Conservation (phyloP, 1,284 basidiomycete species). For the Neonothopanus nambi region DNA sequence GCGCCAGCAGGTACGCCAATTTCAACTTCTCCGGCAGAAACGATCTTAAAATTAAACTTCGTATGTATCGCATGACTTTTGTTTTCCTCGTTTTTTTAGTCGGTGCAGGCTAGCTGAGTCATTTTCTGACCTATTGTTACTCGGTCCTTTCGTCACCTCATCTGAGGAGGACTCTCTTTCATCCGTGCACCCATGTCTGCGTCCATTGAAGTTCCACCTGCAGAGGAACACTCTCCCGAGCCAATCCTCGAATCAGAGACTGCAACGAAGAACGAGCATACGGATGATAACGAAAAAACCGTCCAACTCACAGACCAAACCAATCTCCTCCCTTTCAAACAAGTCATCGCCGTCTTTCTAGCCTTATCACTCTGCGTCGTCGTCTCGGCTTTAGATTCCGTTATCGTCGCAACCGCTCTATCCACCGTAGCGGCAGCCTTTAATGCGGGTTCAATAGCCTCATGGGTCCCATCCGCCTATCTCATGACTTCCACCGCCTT, state of each 20-base stretch:
- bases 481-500: conserved; percentile 67
- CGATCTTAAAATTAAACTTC: too few relatives aligned
- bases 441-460: conserved; percentile 62
- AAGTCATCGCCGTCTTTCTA: conserved; percentile 62
- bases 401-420: conserved; percentile 70
- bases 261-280: conserved; percentile 6
- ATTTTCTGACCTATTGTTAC: too few relatives aligned
- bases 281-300: neutral
- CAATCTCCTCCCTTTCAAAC: conserved; percentile 69
- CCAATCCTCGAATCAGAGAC: conserved; percentile 5
- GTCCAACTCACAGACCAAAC: conserved; percentile 69
- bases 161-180: too few relatives aligned
- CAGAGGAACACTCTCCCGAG: neutral
- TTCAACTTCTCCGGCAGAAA: too few relatives aligned
- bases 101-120: too few relatives aligned
- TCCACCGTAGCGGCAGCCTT: conserved; percentile 71
- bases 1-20: too few relatives aligned
- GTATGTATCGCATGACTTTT: too few relatives aligned
- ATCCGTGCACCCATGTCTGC: too few relatives aligned
- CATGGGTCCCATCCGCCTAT: conserved; percentile 73
- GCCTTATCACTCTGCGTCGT: conserved; percentile 62
- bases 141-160: too few relatives aligned
- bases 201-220: too few relatives aligned
- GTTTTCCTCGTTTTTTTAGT: too few relatives aligned
- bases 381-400: conserved; percentile 58